Evolutionary conservation across 2,329 filamentous ascomycete genomes (phyloP), one percentile per base, ranked within the genome.

Genomic region (Sarocladium oryzae): DNA sequence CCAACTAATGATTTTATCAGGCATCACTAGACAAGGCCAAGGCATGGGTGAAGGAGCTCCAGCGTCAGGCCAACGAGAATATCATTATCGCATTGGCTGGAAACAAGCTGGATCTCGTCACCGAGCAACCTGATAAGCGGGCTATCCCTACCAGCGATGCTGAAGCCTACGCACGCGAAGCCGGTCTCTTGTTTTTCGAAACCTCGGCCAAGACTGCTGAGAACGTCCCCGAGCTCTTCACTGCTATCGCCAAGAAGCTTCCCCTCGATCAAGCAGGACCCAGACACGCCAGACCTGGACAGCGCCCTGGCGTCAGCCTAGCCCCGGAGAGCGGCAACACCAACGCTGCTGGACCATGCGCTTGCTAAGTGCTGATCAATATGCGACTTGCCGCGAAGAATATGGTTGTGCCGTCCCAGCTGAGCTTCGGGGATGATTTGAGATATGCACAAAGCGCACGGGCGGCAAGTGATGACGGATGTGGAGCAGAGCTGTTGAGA

Each of bases 41-140:
- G 73, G 88, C 91, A 40, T 99, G 93, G 93, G 92, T 99, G 54
- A 97, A 97, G 75, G 93, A 99, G 69, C 84, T 99, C 51, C 93
- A 99, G 72, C 86, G 93, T 66, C 93, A 99, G 74, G 93, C 95
- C 56, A 99, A 97, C 76, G 93, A 99, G 73, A 97, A 97, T 73
- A 99, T 99, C 69, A 91, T 99, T 70, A 99, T 99, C 65, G 93
- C 93, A 43, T 84, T 99, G 38, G 93, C 92, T 50, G 93, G 93
- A 56, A 99, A 99, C 79, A 97, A 99, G 75, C 78, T 96, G 65
- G 93, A 99, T 79, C 76, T 99, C 60, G 93, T 96, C 56, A 91
- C 84, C 56, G 91, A 96, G 65, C 88, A 89, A 66, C 92, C 92
- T 45, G 92, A 96, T 69, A 97, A 97, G 81, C 87, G 93, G 64